Conservation (phyloP, 2,329 filamentous ascomycete genomes). For the Venturia oleaginea region DNA sequence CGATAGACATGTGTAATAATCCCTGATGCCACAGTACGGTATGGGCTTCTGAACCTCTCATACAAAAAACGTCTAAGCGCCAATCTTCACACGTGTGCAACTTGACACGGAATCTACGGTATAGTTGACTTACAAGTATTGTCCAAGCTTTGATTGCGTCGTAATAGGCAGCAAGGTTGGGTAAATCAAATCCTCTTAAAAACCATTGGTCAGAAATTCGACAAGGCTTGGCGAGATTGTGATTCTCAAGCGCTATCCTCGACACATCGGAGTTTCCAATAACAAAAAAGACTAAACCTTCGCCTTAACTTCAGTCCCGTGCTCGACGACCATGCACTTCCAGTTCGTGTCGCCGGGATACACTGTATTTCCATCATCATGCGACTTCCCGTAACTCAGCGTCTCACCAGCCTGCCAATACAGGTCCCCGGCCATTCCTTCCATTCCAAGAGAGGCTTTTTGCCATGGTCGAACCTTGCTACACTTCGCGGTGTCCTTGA, state of each 20-base stretch:
- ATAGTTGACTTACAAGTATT: background rate
- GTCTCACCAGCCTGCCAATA: conserved; percentile 28
- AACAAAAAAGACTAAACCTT: background rate
- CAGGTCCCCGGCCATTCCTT: conserved; percentile 25
- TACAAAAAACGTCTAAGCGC: too few species aligned
- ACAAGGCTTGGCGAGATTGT: background rate
- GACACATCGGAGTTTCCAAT: background rate
- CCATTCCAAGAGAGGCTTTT: conserved; percentile 20
- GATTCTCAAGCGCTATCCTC: background rate
- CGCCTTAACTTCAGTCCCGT: background rate
- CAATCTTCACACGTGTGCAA: too few species aligned
- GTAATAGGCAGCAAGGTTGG: background rate
- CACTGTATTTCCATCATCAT: conserved; percentile 26
- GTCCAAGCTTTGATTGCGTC: background rate
- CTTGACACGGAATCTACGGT: too few species aligned
- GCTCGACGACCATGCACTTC: conserved; percentile 22
- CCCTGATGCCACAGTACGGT: too few species aligned
- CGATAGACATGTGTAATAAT: too few species aligned
- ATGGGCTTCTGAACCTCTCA: too few species aligned
- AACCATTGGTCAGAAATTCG: background rate
- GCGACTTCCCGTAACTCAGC: conserved; percentile 20
- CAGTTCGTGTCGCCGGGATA: conserved; percentile 24
- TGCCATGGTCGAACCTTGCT: conserved; percentile 21
- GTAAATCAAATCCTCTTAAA: background rate
- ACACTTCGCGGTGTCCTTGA: conserved; percentile 16